Percentiles rank a stretch among this genome's conserved stretches.
These are phyloP conservation scores for Cordyceps pruinosa DNA, from an alignment of 2,329 filamentous ascomycete genomes.

Conservation along the genomic window DNA sequence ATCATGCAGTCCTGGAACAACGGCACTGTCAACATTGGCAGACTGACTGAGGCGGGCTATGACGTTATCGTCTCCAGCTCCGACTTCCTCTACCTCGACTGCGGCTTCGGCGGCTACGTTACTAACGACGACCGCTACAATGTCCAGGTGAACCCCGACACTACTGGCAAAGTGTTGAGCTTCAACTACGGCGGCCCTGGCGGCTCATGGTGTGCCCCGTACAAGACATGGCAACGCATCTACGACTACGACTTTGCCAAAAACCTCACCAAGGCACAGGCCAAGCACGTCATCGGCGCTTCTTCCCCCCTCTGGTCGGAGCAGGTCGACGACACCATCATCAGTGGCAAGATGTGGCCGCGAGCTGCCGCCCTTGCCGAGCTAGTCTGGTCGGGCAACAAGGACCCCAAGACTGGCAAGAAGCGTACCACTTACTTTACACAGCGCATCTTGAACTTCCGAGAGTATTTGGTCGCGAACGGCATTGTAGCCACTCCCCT, in stretches of 20 bases:
- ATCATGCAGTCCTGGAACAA: slow-evolving; percentile 51
- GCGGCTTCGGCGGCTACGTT: slow-evolving; percentile 46
- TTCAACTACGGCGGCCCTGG: slow-evolving; percentile 50
- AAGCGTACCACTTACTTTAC: slow-evolving; percentile 9
- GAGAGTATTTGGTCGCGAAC: slow-evolving; percentile 10
- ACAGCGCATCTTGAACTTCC: slow-evolving; percentile 10
- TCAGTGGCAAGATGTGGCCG: slow-evolving; percentile 48
- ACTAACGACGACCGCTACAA: slow-evolving; percentile 51
- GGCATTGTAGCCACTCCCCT: slow-evolving; percentile 34
- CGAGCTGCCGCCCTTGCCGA: slow-evolving; percentile 50
- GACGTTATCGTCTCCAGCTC: slow-evolving; percentile 49
- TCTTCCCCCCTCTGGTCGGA: slow-evolving; percentile 47
- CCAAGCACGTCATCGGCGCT: slow-evolving; percentile 43
- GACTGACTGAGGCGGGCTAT: slow-evolving; percentile 42
- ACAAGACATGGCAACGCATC: slow-evolving; percentile 55
- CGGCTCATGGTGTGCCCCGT: slow-evolving; percentile 51
- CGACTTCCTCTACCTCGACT: slow-evolving; percentile 52
- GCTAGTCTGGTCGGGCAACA: slow-evolving; percentile 49
- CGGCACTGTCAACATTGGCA: slow-evolving; percentile 43
- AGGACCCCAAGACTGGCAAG: slow-evolving; percentile 28
- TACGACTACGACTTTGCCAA: slow-evolving; percentile 51
- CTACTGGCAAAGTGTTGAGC: slow-evolving; percentile 27
- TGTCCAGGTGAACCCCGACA: slow-evolving; percentile 43
- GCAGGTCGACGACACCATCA: slow-evolving; percentile 45
- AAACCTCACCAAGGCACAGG: slow-evolving; percentile 39